Evolutionary conservation across 2,329 filamentous ascomycete genomes (phyloP), one percentile per base, ranked within the genome.

Genomic region (Calycina herbarum): DNA sequence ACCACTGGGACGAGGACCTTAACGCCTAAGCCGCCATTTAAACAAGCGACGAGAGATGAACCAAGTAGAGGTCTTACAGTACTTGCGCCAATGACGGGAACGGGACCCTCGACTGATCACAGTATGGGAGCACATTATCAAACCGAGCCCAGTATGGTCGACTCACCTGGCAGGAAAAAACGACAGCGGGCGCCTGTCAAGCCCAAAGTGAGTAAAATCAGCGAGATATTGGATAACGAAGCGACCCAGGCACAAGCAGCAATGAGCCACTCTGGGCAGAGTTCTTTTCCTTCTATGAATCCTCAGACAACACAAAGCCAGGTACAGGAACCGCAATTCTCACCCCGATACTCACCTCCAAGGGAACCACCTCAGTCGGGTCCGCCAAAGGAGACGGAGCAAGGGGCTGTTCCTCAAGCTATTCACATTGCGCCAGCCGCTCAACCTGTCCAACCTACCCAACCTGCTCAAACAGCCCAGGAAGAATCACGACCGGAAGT

Each of bases 81-180:
- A 57, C 61, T 61, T 59, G 63, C 64, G 29, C 66, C 67, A 40
- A 64, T 66, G 63, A 40, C 40, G 7, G 40, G 27, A 29, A n/a
- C 62, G 38, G 51, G 31, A 3, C 45, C 62, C 33, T 35, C 65
- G 11, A 67, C 31, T 57, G 63, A 62, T n/a, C 61, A 61, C 20
- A 61, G 35, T 65, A 60, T 60, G 51, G 64, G 57, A 58, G 60
- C 61, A 42, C 67, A 63, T 63, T 62, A 59, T 59, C 63, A 70
- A 29, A 64, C 58, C 10, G 61, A 57, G 31, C 61, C 59, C 33
- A 48, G n/a, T 38, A 56, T 61, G 24, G 40, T 24, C 56, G 70
- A 72, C 57, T 62, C 67, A n/a, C 40, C 72, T 10, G 67, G 66
- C 40, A 71, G 66, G 63, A 74, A 70, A 35, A 71, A 67, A 65